Base-by-base conservation (phyloP, 345 rosid genomes). In the Arabidopsis suecica region DNA sequence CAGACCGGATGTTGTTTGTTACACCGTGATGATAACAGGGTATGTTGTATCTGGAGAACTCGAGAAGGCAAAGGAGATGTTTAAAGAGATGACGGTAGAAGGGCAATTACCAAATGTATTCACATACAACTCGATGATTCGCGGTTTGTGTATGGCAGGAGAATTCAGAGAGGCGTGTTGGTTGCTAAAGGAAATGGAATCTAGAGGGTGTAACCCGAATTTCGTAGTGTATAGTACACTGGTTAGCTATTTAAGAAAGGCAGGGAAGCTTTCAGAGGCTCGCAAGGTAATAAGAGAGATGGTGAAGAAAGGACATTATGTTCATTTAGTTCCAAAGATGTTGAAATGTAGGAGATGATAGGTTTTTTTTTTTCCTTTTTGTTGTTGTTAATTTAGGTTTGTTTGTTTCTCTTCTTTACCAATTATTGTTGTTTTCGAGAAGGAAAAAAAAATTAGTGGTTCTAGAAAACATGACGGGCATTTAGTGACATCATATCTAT, bases 121-220 rank as follows among this genome's bases (percentile, higher is more conserved):
- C 81, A 89, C 98, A 0, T 94, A 94, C 67, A 87, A 87, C 76
- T 87, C 97, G 9, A 87, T 94, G 96, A 90, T 94, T 63, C 87
- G 93, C 0, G 97, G 97, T 65, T 69, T 80, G 63, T 94, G 96
- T 81, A 84, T 86, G 86, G 90, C 86, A 0, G 90, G 84, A 57
- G 86, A 81, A 80, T 91, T 85, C 65, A 83, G 79, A 54, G 89
- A 88, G 76, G 97, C 96, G 20, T 83, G 93, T 66, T 77, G 85
- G 59, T 65, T 90, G 87, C 84, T 91, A 37, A 88, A 86, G 69
- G 89, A 87, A 83, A 91, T 94, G 98, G 91, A 88, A 83, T 77
- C 82, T 12, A 86, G 93, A 78, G 95, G 95, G 22, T 88, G 97
- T 75, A 82, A 81, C 75, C 98, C 98, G 50, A 91, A 87, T 85